These are phyloP conservation scores for Trichoderma sp. DNA, from an alignment of 2,329 filamentous ascomycete species.

Conservation along the genomic window DNA sequence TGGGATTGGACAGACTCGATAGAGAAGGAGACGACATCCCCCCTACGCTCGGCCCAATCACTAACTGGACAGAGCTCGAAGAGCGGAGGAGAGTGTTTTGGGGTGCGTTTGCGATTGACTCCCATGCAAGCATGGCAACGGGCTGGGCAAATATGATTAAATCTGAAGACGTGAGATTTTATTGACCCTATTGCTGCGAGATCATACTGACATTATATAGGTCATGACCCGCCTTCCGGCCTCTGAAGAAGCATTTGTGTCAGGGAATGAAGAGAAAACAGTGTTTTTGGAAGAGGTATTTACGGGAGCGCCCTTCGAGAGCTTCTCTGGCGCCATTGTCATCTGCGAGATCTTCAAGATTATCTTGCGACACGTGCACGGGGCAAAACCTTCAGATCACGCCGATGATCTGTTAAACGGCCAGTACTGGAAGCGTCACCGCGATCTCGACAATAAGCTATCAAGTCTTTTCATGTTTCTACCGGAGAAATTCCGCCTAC, in stretches of 20 bases:
- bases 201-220: constrained; percentile 40
- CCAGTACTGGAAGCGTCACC: constrained; percentile 83
- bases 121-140: constrained; percentile 84
- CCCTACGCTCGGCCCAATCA: constrained; percentile 71
- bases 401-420: constrained; percentile 76
- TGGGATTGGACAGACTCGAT: constrained; percentile 81
- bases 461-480: constrained; percentile 78
- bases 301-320: constrained; percentile 64
- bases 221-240: constrained; percentile 79
- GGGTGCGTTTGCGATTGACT: constrained; percentile 80
- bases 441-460: constrained; percentile 78
- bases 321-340: constrained; percentile 73
- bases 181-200: background rate
- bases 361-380: constrained; percentile 80
- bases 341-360: constrained; percentile 79
- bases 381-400: constrained; percentile 68
- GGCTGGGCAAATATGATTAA: constrained; percentile 87
- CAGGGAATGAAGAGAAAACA: constrained; percentile 65
- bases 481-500: constrained; percentile 74
- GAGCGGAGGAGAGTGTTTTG: constrained; percentile 86
- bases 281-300: constrained; percentile 68
- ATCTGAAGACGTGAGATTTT: constrained; percentile 61
- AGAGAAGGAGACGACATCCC: constrained; percentile 67
- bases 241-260: constrained; percentile 75
- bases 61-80: constrained; percentile 75